Evolutionary conservation across 371 early-diverging fungal species (phyloP).

Genomic region (Lichtheimia ornata): DNA sequence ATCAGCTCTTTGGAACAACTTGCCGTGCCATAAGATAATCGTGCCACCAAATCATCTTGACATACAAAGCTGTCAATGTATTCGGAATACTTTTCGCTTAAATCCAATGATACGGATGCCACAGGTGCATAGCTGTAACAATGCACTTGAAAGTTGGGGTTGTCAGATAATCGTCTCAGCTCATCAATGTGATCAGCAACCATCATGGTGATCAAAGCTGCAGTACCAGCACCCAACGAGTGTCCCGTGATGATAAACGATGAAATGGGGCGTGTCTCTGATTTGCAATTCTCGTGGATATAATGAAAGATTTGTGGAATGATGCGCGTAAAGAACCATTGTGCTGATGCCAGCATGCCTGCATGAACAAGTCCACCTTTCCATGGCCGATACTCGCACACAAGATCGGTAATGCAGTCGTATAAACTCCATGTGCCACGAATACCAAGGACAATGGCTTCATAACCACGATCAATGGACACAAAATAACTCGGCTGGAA

Average conservation of each 20-base stretch:
- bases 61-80: conserved; percentile 76
- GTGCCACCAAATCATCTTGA: conserved; percentile 76
- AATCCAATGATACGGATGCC: conserved; percentile 68
- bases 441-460: conserved; percentile 74
- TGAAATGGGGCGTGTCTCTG: conserved; percentile 19
- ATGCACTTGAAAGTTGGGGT: conserved; percentile 45
- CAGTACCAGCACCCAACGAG: conserved; percentile 81
- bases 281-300: conserved; percentile 27
- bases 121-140: conserved; percentile 57
- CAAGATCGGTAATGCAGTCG: conserved; percentile 82
- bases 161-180: conserved; percentile 46
- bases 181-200: conserved; percentile 66
- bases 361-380: conserved; percentile 83
- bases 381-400: conserved; percentile 85
- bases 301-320: conserved; percentile 63
- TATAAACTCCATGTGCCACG: conserved; percentile 83
- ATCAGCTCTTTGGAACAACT: conserved; percentile 48
- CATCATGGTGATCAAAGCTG: conserved; percentile 80
- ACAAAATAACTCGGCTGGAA: conserved; percentile 83
- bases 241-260: conserved; percentile 63
- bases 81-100: conserved; percentile 66
- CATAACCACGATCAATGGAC: conserved; percentile 61
- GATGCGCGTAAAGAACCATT: conserved; percentile 73
- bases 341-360: conserved; percentile 80
- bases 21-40: conserved; percentile 77